These are phyloP conservation scores for Rhypophila decipiens DNA, from an alignment of 495 filamentous ascomycete species.

Conservation along the genomic window DNA sequence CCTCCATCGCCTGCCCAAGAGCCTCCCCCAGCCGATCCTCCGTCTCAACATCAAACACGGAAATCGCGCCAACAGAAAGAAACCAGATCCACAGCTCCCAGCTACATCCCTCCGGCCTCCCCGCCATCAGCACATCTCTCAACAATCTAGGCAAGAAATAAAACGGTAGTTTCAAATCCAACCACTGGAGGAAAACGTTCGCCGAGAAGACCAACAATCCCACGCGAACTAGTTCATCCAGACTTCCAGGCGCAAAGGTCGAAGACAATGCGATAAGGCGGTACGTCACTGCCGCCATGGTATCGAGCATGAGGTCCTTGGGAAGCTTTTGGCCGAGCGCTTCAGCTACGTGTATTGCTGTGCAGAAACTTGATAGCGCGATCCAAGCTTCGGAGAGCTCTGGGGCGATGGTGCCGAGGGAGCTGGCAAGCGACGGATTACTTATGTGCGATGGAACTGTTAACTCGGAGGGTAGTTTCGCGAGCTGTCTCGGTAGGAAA, in stretches of 20 bases:
- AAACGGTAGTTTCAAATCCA: slow-evolving; percentile 18
- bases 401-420: neutral
- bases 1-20: slow-evolving; percentile 15
- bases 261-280: slow-evolving; percentile 28
- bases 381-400: slow-evolving; percentile 26
- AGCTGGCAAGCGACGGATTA: too few species aligned
- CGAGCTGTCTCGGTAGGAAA: too few species aligned
- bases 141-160: slow-evolving; percentile 15
- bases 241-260: slow-evolving; percentile 15
- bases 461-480: too few species aligned
- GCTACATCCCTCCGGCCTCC: neutral
- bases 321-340: slow-evolving; percentile 17
- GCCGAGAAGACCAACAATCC: slow-evolving; percentile 34
- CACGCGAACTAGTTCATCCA: slow-evolving; percentile 32
- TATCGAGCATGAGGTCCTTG: slow-evolving; percentile 23
- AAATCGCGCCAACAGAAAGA: slow-evolving; percentile 27
- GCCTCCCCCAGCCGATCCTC: slow-evolving; percentile 23
- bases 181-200: slow-evolving; percentile 36
- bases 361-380: slow-evolving; percentile 29
- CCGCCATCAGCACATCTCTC: slow-evolving; percentile 3
- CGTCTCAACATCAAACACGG: slow-evolving; percentile 21
- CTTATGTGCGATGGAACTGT: too few species aligned
- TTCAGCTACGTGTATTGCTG: slow-evolving; percentile 28
- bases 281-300: slow-evolving; percentile 38
- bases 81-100: slow-evolving; percentile 26